A percentile compares a stretch with the other conserved stretches of the same genome.
Evolutionary conservation across 2,329 filamentous ascomycete genomes (phyloP).

Genomic region (Penicillium vulpinum): DNA sequence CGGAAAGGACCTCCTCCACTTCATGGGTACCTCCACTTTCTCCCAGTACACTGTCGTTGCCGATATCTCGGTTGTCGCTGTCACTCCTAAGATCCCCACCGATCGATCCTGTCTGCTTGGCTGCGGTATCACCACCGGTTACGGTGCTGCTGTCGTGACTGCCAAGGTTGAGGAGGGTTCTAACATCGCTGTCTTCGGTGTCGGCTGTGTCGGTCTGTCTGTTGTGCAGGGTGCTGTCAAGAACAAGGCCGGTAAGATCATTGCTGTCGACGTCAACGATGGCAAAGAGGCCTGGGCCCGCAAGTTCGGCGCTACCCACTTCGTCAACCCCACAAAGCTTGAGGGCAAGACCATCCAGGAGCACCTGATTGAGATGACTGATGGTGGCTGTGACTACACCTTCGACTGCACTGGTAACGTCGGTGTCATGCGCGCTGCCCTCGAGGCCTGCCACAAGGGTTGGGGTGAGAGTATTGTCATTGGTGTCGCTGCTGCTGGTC

Average conservation of each 20-base stretch:
- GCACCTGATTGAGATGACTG: constrained; percentile 94
- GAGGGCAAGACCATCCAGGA: constrained; percentile 78
- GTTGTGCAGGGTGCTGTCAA: constrained; percentile 92
- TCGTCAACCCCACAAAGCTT: constrained; percentile 87
- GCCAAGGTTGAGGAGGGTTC: constrained; percentile 88
- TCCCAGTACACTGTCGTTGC: constrained; percentile 98
- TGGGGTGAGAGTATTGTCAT: constrained; percentile 99
- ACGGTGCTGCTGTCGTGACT: constrained; percentile 91
- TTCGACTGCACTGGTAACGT: constrained; percentile 99
- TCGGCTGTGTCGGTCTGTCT: constrained; percentile 90
- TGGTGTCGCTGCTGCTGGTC: constrained; percentile 91
- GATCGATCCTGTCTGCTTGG: constrained; percentile 94
- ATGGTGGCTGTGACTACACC: constrained; percentile 97
- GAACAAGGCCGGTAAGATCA: constrained; percentile 68
- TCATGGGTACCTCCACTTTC: constrained; percentile 99
- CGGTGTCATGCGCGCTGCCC: constrained; percentile 87
- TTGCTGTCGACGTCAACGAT: constrained; percentile 78
- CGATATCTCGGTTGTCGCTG: constrained; percentile 95
- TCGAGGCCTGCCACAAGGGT: constrained; percentile 98
- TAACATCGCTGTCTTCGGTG: constrained; percentile 89
- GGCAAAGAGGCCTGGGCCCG: constrained; percentile 85
- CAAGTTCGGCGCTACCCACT: constrained; percentile 96
- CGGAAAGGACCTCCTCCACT: constrained; percentile 93
- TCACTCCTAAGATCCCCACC: constrained; percentile 87
- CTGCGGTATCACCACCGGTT: constrained; percentile 97